Evolutionary conservation across 2,329 filamentous ascomycete species (phyloP), one percentile per base, ranked within the genome.

Genomic region (Fusarium sp.): DNA sequence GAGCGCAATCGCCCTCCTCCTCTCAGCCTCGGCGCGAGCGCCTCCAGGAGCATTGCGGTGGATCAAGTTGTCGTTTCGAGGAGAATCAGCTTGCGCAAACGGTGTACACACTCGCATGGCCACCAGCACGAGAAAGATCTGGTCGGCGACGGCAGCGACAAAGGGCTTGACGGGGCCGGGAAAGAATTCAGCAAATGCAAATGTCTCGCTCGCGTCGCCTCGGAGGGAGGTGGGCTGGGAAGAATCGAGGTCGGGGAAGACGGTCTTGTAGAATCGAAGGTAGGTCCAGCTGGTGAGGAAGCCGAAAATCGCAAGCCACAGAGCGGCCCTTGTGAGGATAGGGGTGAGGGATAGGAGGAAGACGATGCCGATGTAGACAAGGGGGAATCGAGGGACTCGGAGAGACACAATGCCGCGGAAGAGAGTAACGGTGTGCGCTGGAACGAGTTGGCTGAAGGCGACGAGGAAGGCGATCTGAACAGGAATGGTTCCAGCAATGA

Each of bases 371-470:
- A 97, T 74, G 87, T 90, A 82, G 78, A 95, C 62, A 79, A 96
- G 79, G 10, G 86, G 86, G 68, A 88, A 87, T 43, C 84, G 80
- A 15, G 87, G 87, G 50, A 99, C 93, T 67, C 94, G 91, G 75
- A 98, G 87, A 57, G 95, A 96, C 56, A 98, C 75, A 59, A 97
- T 80, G 63, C 93, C 93, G 64, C 90, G 90, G 79, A 97, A 94
- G 55, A 99, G 86, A 5, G 94, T 95, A 49, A 98, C 94, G 10
- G 95, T 99, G 76, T 99, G 95, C 61, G 97, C 93, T 19, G 95
- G 95, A 32, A 98, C 90, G 45, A 99, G 91, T 77, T 99, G 95
- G 78, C 96, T 98, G 78, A 98, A 97, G 50, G 94, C 92, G 70
- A 98, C 92, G 60, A 99, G 90, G 79, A 98, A 98, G 60, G 91